phyloP scores from a whole-genome alignment of 1,284 basidiomycete species.

The Termitomyces sp. region DNA sequence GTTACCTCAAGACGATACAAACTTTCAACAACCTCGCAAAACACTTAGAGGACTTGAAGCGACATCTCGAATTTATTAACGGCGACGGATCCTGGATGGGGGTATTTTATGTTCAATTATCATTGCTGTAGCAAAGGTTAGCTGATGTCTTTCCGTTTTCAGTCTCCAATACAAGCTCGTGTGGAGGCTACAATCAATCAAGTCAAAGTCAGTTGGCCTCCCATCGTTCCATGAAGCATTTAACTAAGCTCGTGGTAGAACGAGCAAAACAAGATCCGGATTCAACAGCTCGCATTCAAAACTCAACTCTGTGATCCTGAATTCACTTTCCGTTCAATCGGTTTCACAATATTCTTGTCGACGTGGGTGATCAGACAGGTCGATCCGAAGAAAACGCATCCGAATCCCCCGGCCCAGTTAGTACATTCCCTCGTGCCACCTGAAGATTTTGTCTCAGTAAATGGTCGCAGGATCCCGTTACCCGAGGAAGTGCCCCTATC shows the following conservation, averaged over 20 bases:
- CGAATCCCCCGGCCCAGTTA: constrained; percentile 62
- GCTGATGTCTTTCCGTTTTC: constrained; percentile 3
- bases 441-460: not conserved
- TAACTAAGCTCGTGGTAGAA: constrained; percentile 32
- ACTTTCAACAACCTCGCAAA: constrained; percentile 68
- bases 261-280: constrained; percentile 66
- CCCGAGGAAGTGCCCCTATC: constrained; percentile 79
- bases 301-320: constrained; percentile 87
- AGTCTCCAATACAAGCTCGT: constrained; percentile 68
- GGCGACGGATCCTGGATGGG: constrained; percentile 77
- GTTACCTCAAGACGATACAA: constrained; percentile 76
- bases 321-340: constrained; percentile 74
- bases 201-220: constrained; percentile 50
- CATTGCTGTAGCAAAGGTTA: not conserved
- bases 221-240: not conserved
- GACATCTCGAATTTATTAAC: constrained; percentile 74
- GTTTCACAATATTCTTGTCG: constrained; percentile 87
- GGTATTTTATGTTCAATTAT: constrained; percentile 38
- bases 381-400: constrained; percentile 83
- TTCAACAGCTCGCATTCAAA: constrained; percentile 75
- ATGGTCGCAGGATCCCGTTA: constrained; percentile 65
- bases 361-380: constrained; percentile 92
- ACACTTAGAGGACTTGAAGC: constrained; percentile 72
- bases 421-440: constrained; percentile 23
- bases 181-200: constrained; percentile 64